These are phyloP conservation scores for Brachypodium distachyon DNA, from an alignment of 202 grass and related monocot genomes.

Conservation along the genomic window DNA sequence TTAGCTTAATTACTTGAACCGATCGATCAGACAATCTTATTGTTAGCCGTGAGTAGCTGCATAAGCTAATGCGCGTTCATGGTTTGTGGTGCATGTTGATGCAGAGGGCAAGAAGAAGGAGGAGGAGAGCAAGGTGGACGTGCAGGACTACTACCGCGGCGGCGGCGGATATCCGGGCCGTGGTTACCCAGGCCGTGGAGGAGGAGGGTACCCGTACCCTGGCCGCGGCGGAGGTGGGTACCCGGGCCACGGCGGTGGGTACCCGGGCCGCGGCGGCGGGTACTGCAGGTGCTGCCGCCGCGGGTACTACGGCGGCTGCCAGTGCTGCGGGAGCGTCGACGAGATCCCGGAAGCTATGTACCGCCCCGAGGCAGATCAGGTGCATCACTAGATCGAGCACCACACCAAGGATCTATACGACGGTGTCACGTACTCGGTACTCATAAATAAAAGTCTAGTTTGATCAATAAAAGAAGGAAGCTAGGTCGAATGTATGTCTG, in stretches of 20 bases:
- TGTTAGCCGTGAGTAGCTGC: too few relatives aligned
- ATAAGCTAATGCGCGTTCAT: too few relatives aligned
- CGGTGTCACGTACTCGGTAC: too few relatives aligned
- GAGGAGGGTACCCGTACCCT: constrained; percentile 9
- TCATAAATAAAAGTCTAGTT: too few relatives aligned
- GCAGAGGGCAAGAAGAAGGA: constrained; percentile 23
- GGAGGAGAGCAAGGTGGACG: constrained; percentile 9
- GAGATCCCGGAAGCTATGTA: constrained; percentile 48
- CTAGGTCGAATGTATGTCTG: too few relatives aligned
- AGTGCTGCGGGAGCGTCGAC: constrained; percentile 35
- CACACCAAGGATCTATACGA: too few relatives aligned
- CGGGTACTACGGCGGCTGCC: constrained; percentile 33
- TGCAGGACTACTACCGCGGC: constrained; percentile 17
- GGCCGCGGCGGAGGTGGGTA: too few relatives aligned
- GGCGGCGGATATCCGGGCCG: not conserved
- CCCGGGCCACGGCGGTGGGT: not conserved
- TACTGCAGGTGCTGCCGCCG: constrained; percentile 45
- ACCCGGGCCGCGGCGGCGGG: constrained; percentile 2
- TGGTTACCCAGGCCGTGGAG: not conserved
- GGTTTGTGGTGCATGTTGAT: too few relatives aligned
- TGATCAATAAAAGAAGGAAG: not conserved
- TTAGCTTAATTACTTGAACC: too few relatives aligned
- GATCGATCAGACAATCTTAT: too few relatives aligned
- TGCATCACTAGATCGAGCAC: constrained; percentile 12
- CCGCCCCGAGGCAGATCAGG: constrained; percentile 23